These are phyloP conservation scores for Phytophthora litchii DNA, from an alignment of 352 stramenopile species.

Conservation along the genomic window DNA sequence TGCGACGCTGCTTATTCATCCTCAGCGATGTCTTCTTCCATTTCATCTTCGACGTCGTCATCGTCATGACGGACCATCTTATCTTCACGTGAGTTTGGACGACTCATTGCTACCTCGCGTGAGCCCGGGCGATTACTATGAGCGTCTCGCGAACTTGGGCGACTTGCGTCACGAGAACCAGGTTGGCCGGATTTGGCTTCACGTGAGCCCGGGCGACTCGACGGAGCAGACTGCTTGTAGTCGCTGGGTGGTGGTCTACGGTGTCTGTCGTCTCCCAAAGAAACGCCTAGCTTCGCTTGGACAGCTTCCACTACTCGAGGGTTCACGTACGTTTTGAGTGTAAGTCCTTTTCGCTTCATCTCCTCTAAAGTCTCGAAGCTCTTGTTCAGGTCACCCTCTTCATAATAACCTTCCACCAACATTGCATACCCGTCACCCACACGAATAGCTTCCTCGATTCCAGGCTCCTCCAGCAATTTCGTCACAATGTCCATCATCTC, in stretches of 20 bases:
- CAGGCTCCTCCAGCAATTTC: constrained; percentile 83
- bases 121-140: constrained; percentile 17
- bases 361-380: constrained; percentile 74
- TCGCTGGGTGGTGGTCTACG: constrained; percentile 30
- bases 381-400: constrained; percentile 66
- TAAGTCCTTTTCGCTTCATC: constrained; percentile 74
- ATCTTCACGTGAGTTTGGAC: constrained; percentile 34
- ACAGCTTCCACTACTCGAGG: constrained; percentile 70
- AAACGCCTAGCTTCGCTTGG: constrained; percentile 52
- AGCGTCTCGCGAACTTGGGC: constrained; percentile 26
- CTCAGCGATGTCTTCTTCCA: constrained; percentile 85
- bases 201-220: constrained; percentile 22
- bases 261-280: constrained; percentile 30
- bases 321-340: constrained; percentile 80
- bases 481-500: constrained; percentile 82
- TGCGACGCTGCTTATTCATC: constrained; percentile 43
- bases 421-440: constrained; percentile 90
- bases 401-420: constrained; percentile 83
- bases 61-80: constrained; percentile 33
- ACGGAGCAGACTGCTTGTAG: constrained; percentile 32
- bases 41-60: constrained; percentile 67
- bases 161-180: constrained; percentile 25
- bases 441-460: constrained; percentile 88
- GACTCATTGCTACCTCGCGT: constrained; percentile 29
- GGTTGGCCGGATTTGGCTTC: constrained; percentile 29